phyloP scores from a whole-genome alignment of 495 filamentous ascomycete genomes.

The Mytilinidion resinicola region DNA sequence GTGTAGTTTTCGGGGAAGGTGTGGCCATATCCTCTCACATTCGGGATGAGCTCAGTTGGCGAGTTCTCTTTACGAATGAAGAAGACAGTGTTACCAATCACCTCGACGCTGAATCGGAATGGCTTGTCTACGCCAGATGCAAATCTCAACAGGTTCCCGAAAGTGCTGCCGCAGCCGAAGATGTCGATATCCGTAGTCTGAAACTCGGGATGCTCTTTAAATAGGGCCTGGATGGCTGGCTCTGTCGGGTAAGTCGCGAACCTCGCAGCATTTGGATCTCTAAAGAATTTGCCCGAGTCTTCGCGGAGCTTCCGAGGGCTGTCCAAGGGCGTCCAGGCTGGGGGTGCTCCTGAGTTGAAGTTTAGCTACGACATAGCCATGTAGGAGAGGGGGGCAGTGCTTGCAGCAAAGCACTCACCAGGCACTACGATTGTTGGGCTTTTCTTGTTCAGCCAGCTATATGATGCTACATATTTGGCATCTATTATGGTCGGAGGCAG shows the following conservation, averaged over 20 bases:
- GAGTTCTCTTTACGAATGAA: constrained; percentile 54
- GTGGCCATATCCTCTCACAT: constrained; percentile 55
- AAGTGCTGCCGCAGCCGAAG: constrained; percentile 55
- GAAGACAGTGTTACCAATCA: constrained; percentile 55
- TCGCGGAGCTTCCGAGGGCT: constrained; percentile 37
- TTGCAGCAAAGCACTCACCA: constrained; percentile 34
- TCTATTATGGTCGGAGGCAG: constrained; percentile 18
- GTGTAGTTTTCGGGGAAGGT: constrained; percentile 61
- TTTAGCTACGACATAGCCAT: neutral
- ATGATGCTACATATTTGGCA: constrained; percentile 45
- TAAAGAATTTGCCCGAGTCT: constrained; percentile 50
- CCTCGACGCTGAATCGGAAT: constrained; percentile 57
- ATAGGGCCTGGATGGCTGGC: constrained; percentile 48
- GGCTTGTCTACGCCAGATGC: constrained; percentile 40
- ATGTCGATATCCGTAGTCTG: constrained; percentile 46
- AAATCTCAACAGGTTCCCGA: constrained; percentile 54
- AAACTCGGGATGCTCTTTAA: constrained; percentile 36
- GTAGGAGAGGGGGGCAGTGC: neutral
- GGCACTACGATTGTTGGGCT: constrained; percentile 46
- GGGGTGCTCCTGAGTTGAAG: constrained; percentile 46
- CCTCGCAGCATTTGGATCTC: constrained; percentile 57
- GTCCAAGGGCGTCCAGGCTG: constrained; percentile 50
- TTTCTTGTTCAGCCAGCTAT: constrained; percentile 46
- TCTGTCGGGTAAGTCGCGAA: constrained; percentile 52
- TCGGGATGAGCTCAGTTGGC: constrained; percentile 46